Conservation (phyloP, 495 filamentous ascomycete genomes). For the Lophiotrema nucula region DNA sequence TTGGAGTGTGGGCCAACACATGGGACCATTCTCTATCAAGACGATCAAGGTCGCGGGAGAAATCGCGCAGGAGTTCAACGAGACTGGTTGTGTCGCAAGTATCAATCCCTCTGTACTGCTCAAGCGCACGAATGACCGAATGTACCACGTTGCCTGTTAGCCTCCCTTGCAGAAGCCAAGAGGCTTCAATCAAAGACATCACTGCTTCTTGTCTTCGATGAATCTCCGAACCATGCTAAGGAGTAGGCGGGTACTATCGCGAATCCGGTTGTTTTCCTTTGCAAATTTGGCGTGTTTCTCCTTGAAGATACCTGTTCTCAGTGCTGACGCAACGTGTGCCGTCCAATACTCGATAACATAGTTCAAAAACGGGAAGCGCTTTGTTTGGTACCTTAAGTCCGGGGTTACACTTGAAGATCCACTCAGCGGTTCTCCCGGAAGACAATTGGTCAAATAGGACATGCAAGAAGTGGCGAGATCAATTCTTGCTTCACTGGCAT, state of each 20-base stretch:
- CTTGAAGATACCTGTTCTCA: too few relatives aligned
- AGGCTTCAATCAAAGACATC: background rate
- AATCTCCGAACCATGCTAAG: too few relatives aligned
- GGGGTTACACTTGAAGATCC: background rate
- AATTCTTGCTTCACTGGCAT: background rate
- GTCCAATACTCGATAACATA: background rate
- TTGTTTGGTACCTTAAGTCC: background rate
- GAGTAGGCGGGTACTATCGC: too few relatives aligned
- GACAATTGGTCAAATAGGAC: background rate
- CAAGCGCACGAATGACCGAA: background rate
- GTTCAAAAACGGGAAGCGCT: background rate
- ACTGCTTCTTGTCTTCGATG: too few relatives aligned
- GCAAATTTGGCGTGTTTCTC: too few relatives aligned
- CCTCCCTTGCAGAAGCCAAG: background rate
- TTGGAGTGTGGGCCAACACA: background rate
- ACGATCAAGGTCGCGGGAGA: background rate
- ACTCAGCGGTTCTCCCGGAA: background rate
- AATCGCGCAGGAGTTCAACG: background rate
- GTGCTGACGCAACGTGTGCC: too few relatives aligned
- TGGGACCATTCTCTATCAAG: background rate
- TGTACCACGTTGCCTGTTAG: background rate
- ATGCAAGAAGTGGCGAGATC: background rate
- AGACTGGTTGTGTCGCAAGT: too few relatives aligned
- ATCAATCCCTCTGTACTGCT: too few relatives aligned
- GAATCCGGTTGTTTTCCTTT: too few relatives aligned